Conservation (phyloP, 345 rosid species). For the Aquilaria yunnanensis region DNA sequence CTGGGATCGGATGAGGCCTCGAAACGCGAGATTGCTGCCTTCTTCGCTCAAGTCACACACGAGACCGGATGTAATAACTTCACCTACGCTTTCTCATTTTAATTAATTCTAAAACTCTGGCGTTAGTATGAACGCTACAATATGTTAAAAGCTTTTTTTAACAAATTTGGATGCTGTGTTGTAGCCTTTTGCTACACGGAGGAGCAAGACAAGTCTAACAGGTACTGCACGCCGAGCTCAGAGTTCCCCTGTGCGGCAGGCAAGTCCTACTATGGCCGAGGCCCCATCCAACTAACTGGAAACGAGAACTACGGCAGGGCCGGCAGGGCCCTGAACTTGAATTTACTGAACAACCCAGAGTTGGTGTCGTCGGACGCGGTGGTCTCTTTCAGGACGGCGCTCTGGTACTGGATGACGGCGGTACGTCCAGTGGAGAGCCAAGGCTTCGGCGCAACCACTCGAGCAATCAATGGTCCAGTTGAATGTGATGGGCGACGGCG, state of each 20-base stretch:
- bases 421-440: constrained; percentile 29
- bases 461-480: too few species aligned
- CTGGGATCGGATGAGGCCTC: constrained; percentile 41
- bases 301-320: constrained; percentile 47
- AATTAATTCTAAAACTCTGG: neutral
- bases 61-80: constrained; percentile 64
- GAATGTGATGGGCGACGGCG: constrained; percentile 36
- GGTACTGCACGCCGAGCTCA: constrained; percentile 30
- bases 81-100: neutral
- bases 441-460: constrained; percentile 52
- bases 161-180: constrained; percentile 2
- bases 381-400: constrained; percentile 35
- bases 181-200: constrained; percentile 64
- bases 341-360: constrained; percentile 28
- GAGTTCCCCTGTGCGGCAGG: constrained; percentile 52
- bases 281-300: constrained; percentile 51
- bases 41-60: constrained; percentile 79
- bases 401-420: constrained; percentile 42
- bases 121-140: neutral
- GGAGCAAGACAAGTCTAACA: constrained; percentile 45
- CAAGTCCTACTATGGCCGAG: constrained; percentile 40
- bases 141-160: neutral
- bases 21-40: constrained; percentile 71
- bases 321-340: constrained; percentile 14
- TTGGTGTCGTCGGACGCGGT: constrained; percentile 31